phyloP scores from a whole-genome alignment of 495 filamentous ascomycete species.

The Pyrenula massariospora region DNA sequence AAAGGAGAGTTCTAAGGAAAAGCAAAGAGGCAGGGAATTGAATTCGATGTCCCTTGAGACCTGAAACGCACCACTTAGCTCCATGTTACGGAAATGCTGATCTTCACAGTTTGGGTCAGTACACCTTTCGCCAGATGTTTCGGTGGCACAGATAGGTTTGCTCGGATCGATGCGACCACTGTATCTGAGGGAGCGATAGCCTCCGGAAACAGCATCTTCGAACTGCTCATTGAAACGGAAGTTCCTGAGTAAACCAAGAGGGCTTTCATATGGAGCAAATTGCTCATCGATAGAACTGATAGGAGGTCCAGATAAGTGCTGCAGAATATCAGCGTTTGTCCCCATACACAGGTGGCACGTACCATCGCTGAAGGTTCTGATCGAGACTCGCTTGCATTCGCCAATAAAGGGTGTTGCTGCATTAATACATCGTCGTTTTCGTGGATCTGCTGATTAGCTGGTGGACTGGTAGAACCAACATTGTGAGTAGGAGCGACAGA shows the following conservation, averaged over 20 bases:
- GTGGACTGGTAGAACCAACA: not conserved
- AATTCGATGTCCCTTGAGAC: not conserved
- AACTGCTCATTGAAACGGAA: constrained; percentile 82
- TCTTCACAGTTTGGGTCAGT: constrained; percentile 55
- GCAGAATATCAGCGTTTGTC: not conserved
- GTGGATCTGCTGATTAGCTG: not conserved
- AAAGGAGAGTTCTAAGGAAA: constrained; percentile 4
- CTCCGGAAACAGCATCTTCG: constrained; percentile 53
- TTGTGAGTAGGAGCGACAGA: not conserved
- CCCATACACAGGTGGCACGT: no score
- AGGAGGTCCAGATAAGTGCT: not conserved
- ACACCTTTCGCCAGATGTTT: constrained; percentile 63
- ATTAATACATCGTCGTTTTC: no score
- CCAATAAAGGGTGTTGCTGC: no score
- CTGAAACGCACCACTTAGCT: constrained; percentile 63
- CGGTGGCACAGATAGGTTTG: constrained; percentile 61
- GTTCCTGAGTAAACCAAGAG: constrained; percentile 68
- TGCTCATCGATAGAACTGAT: constrained; percentile 11
- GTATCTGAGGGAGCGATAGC: constrained; percentile 83
- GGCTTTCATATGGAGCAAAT: constrained; percentile 72
- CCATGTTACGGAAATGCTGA: constrained; percentile 75
- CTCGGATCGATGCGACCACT: constrained; percentile 73
- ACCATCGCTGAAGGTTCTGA: no score
- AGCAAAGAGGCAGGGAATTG: constrained; percentile 4
- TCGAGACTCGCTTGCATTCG: no score